Base-by-base conservation (phyloP, 306 rosid species). In the Cyclanthera cordifolia region DNA sequence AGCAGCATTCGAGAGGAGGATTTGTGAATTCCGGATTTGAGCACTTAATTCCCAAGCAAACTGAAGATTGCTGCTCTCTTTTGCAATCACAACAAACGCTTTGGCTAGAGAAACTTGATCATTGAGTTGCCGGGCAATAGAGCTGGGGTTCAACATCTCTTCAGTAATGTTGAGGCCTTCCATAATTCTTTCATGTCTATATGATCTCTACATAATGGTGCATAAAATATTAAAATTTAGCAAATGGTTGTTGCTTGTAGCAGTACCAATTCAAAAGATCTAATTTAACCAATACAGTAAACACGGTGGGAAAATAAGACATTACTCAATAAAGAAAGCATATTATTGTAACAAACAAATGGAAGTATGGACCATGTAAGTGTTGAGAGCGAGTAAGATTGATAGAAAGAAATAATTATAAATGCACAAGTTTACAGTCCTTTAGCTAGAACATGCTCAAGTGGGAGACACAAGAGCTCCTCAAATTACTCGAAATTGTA, bases 21-120 rank as follows among this genome's bases (percentile, higher is more conserved):
- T 75, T 76, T 84, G 85, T 0, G 85, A 87, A 79, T 82, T 84
- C 52, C 89, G 89, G 73, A 87, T 87, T 75, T 87, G 89, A n/a
- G 89, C 93, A 75, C 93, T 87, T 72, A 87, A 80, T 72, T 87
- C 93, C 93, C 93, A 87, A 58, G 93, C 93, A 79, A 87, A 87
- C 73, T 87, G 93, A 57, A 82, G 84, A 77, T 87, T 87, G 74
- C 79, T 87, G 72, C 87, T 87, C 75, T 87, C 93, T 69, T 87
- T 87, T 54, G 89, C 89, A 71, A 87, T 87, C 50, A 87, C 89
- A 43, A 84, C 84, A 65, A 87, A 87, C 32, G 89, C 87, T 81
- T 87, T 87, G 16, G 93, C 93, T 52, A 87, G 82, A 81, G 93
- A 82, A 77, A 87, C 82, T 79, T 84, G 93, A 57, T 84, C 93